These are phyloP conservation scores for Dothistroma septosporum DNA, from an alignment of 2,329 filamentous ascomycete genomes.

Conservation along the genomic window DNA sequence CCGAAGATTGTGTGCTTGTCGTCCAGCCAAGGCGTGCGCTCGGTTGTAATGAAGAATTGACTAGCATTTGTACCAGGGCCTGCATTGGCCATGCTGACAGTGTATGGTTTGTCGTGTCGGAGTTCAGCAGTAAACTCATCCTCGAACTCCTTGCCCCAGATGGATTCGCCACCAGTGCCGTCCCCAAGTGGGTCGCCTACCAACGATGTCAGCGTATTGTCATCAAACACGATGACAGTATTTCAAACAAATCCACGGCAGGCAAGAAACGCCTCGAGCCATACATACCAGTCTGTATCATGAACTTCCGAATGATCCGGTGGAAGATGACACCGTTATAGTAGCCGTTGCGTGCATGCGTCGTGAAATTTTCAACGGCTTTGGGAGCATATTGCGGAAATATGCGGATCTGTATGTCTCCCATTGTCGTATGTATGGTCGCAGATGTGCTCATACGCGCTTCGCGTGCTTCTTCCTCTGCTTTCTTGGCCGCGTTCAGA, in stretches of 20 bases:
- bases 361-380: conserved; percentile 95
- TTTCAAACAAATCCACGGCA: not conserved
- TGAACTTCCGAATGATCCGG: conserved; percentile 94
- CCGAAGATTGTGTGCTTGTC: conserved; percentile 97
- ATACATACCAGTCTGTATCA: conserved; percentile 66
- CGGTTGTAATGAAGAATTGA: conserved; percentile 98
- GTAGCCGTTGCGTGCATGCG: conserved; percentile 81
- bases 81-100: conserved; percentile 95
- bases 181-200: conserved; percentile 77
- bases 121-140: conserved; percentile 83
- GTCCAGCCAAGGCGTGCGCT: conserved; percentile 95
- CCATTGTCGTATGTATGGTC: conserved; percentile 84
- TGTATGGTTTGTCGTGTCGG: conserved; percentile 94
- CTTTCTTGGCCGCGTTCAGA: conserved; percentile 46
- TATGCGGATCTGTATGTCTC: conserved; percentile 88
- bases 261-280: not conserved
- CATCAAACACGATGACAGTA: not conserved
- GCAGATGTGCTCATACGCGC: conserved; percentile 73
- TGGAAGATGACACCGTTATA: conserved; percentile 99
- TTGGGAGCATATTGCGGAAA: conserved; percentile 92
- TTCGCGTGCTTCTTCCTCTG: conserved; percentile 55
- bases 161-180: conserved; percentile 83
- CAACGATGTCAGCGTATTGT: not conserved
- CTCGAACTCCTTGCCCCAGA: conserved; percentile 88
- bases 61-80: conserved; percentile 92